Evolutionary conservation across 2,329 filamentous ascomycete genomes (phyloP).

Genomic region (Fusarium sp.): DNA sequence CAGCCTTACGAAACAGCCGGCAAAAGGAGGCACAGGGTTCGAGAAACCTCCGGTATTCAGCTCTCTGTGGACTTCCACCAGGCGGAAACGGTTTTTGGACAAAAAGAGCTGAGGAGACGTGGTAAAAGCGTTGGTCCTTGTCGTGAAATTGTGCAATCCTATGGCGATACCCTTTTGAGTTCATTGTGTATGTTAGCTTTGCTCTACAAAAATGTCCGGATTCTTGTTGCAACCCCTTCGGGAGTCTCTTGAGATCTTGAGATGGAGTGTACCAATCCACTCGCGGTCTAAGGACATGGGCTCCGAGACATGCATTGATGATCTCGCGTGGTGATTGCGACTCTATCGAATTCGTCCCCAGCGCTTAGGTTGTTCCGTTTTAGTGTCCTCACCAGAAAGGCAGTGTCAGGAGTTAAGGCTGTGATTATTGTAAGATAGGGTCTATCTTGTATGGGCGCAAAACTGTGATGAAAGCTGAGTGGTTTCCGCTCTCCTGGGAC

Average conservation of each 20-base stretch:
- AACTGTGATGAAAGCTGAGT: conserved; percentile 1
- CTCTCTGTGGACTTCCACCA: not conserved
- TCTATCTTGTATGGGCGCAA: conserved; percentile 11
- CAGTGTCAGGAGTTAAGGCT: not conserved
- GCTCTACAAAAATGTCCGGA: not conserved
- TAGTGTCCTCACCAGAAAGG: not conserved
- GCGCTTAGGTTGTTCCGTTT: not conserved
- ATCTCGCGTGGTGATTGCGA: conserved; percentile 24
- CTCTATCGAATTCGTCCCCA: not conserved
- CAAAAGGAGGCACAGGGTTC: not conserved
- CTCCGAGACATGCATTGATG: conserved; percentile 32
- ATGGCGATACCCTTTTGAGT: not conserved
- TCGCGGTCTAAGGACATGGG: conserved; percentile 9
- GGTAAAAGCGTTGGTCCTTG: not conserved
- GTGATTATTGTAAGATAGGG: not conserved
- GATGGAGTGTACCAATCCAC: conserved; percentile 18
- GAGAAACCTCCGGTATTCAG: not conserved
- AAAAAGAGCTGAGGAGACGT: not conserved
- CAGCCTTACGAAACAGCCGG: conserved; percentile 1
- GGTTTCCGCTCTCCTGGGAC: conserved; percentile 2
- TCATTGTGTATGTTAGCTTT: not conserved
- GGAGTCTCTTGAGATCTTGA: conserved; percentile 10
- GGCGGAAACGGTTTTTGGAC: not conserved
- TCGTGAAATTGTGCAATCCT: not conserved
- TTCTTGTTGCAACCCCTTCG: not conserved